phyloP scores from a whole-genome alignment of 768 basidiomycete genomes.

The Lentinula aciculospora region DNA sequence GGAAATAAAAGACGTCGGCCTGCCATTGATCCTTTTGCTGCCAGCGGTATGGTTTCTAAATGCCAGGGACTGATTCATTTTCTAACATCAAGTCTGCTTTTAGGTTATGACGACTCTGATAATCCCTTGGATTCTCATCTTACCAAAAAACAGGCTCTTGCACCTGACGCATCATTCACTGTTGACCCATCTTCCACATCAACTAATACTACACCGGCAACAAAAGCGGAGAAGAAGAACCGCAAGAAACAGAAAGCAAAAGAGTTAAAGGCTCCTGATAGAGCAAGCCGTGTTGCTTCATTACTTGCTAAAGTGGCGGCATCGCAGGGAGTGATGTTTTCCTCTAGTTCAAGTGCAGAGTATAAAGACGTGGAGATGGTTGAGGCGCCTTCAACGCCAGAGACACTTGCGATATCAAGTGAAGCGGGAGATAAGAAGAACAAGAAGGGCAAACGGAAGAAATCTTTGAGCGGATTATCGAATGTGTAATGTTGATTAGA shows the following conservation, averaged over 20 bases:
- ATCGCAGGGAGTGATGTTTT: neutral
- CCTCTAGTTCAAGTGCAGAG: neutral
- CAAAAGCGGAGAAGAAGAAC: neutral
- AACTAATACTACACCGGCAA: neutral
- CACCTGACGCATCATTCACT: neutral
- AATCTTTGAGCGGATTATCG: neutral
- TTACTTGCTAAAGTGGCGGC: neutral
- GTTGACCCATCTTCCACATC: neutral
- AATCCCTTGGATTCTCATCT: neutral
- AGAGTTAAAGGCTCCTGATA: neutral
- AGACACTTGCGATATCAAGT: neutral
- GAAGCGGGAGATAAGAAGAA: neutral
- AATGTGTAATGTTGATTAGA: conserved; percentile 6
- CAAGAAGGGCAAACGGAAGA: neutral
- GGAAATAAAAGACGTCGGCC: conserved; percentile 44
- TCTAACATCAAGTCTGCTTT: neutral
- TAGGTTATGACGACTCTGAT: neutral
- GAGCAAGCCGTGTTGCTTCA: neutral
- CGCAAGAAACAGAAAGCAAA: neutral
- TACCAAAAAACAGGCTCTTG: neutral
- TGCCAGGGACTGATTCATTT: neutral
- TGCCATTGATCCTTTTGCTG: conserved; percentile 61
- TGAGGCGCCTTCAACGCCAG: neutral
- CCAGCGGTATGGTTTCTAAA: conserved; percentile 24
- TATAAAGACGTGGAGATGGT: neutral